phyloP scores from a whole-genome alignment of 2,329 filamentous ascomycete genomes.

The Clonostachys rosea region DNA sequence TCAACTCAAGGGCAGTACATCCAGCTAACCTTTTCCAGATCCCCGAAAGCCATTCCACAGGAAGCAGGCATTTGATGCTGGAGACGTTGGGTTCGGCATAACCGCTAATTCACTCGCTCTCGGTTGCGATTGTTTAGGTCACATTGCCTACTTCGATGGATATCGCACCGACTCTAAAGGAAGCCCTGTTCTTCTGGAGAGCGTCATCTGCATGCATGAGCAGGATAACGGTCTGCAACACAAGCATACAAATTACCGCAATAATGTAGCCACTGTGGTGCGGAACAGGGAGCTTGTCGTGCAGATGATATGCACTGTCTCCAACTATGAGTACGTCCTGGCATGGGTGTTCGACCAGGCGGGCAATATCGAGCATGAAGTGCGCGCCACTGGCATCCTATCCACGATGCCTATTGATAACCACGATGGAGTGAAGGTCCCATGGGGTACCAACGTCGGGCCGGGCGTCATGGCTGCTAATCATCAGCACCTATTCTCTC shows the following conservation, averaged over 20 bases:
- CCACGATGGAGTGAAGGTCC: slow-evolving; percentile 36
- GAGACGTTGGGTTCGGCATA: slow-evolving; percentile 62
- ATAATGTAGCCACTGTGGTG: slow-evolving; percentile 53
- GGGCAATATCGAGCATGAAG: slow-evolving; percentile 56
- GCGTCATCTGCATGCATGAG: slow-evolving; percentile 66
- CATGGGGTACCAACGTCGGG: slow-evolving; percentile 57
- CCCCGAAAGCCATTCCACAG: slow-evolving; percentile 60
- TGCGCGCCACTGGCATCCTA: slow-evolving; percentile 62
- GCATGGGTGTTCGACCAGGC: slow-evolving; percentile 54
- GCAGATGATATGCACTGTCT: slow-evolving; percentile 64
- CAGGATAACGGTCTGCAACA: slow-evolving; percentile 66
- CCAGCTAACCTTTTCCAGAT: slow-evolving; percentile 28
- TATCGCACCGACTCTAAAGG: slow-evolving; percentile 49
- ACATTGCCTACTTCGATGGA: slow-evolving; percentile 60
- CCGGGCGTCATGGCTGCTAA: slow-evolving; percentile 63
- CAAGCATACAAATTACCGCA: slow-evolving; percentile 70
- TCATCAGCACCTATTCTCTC: slow-evolving; percentile 66
- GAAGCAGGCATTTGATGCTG: slow-evolving; percentile 70
- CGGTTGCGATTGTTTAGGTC: slow-evolving; percentile 67
- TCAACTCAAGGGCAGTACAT: too few species aligned
- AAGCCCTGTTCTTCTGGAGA: slow-evolving; percentile 42
- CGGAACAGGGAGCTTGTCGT: slow-evolving; percentile 59
- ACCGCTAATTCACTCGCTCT: slow-evolving; percentile 64
- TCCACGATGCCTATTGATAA: slow-evolving; percentile 56
- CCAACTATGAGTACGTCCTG: slow-evolving; percentile 64